These are phyloP conservation scores for Trypanosoma rangeli DNA, from an alignment of 208 protist species.

Conservation along the genomic window DNA sequence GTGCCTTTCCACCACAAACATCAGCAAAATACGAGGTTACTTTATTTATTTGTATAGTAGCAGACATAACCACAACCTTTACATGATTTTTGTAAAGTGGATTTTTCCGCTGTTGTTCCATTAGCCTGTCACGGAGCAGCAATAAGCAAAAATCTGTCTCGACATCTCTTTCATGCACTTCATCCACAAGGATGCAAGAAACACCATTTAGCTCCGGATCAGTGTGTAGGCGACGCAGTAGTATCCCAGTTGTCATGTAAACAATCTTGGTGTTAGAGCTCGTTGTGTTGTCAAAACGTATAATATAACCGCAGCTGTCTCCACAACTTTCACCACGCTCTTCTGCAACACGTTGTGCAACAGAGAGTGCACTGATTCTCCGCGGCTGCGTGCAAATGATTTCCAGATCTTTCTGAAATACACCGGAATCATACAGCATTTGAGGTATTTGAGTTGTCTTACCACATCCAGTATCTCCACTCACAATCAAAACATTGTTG, in stretches of 20 bases:
- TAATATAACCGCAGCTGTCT: slow-evolving; percentile 87
- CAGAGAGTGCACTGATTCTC: slow-evolving; percentile 89
- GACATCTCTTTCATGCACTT: slow-evolving; percentile 87
- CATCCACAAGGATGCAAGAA: slow-evolving; percentile 86
- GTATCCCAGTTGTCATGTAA: slow-evolving; percentile 98
- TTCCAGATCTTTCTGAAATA: slow-evolving; percentile 53
- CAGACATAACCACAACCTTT: slow-evolving; percentile 98
- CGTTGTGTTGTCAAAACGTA: slow-evolving; percentile 86
- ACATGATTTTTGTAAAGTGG: slow-evolving; percentile 46
- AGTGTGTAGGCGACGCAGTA: slow-evolving; percentile 95
- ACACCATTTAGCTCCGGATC: slow-evolving; percentile 88
- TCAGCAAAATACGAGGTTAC: slow-evolving; percentile 69
- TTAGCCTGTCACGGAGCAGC: slow-evolving; percentile 68
- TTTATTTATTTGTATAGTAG: slow-evolving; percentile 81
- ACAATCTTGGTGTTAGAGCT: slow-evolving; percentile 92
- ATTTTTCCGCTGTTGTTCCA: slow-evolving; percentile 45
- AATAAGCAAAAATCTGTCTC: slow-evolving; percentile 86
- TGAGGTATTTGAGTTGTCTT: slow-evolving; percentile 97
- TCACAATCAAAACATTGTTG: slow-evolving; percentile 81
- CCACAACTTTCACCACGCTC: slow-evolving; percentile 85
- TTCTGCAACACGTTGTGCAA: slow-evolving; percentile 85
- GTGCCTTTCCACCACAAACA: slow-evolving; percentile 28
- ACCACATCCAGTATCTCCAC: slow-evolving; percentile 97
- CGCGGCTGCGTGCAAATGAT: slow-evolving; percentile 91
- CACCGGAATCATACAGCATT: slow-evolving; percentile 62